Evolutionary conservation across 2,329 filamentous ascomycete species (phyloP), one percentile per base, ranked within the genome.

Genomic region (Ophiostoma ips): DNA sequence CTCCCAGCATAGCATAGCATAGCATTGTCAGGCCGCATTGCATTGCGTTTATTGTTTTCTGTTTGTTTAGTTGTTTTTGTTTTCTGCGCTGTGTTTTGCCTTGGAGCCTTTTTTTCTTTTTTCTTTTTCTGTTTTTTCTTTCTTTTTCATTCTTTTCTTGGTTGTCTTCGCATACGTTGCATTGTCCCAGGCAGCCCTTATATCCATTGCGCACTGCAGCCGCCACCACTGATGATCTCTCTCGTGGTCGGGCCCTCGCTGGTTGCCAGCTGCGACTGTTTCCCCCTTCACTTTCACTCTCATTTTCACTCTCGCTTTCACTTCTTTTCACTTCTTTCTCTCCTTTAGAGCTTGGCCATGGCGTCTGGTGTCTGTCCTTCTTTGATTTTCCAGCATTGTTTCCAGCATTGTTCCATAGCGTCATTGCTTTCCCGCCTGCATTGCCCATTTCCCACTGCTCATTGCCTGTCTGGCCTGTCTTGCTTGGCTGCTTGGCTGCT

Each of bases 21-120:
- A 24, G 34, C 33, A 38, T 48, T 45, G 31, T 10, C 41, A 44
- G 24, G 21, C 18, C 19, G 24, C 15, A 16, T 28, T 38, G 34
- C 24, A 28, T 31, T 46, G 50, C 16, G 40, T 48, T 28, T 38
- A 38, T 43, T 47, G 35, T 31, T 40, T 48, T 40, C n/a, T 40
- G 11, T 51, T 16, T 16, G n/a, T n/a, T n/a, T n/a, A n/a, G n/a
- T n/a, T n/a, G n/a, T n/a, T 31, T 30, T 19, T 38, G 9, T 15
- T 30, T 28, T 8, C 24, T 28, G 24, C 24, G 4, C 8, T 28
- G 4, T 4, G 8, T 28, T 8, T 28, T 28, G 24, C 8, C 8
- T 28, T 28, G 4, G 24, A 28, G 24, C 24, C 10, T 16, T 16
- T 37, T 36, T 19, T 33, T 45, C 15, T 34, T 33, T 43, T 36